Evolutionary conservation across 208 protist genomes (phyloP), one percentile per base, ranked within the genome.

Genomic region (Trypanosoma avium): DNA sequence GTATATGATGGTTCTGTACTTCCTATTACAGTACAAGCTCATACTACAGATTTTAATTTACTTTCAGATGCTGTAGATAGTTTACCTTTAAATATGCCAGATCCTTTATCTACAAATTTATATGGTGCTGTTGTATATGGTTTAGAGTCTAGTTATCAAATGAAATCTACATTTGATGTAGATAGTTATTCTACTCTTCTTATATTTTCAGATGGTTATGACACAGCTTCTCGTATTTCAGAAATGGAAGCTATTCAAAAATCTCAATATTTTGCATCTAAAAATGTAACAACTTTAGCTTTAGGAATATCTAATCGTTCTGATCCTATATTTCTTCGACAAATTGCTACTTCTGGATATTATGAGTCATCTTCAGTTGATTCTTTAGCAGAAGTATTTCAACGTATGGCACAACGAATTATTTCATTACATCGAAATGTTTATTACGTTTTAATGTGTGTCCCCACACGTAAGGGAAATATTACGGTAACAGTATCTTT

Each of bases 21-120:
- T 15, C 60, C 46, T 33, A 47, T 56, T 26, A 65, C 60, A 26
- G 21, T 65, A 10, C 47, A 65, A 48, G n/a, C 60, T 26, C 60
- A 65, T 43, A 52, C 57, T 21, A 65, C 27, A 17, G 47, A 46
- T 47, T 2, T 65, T 57, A 29, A 10, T 12, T 5, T 65, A 0
- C 29, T 65, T 22, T n/a, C 24, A 0, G 22, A 0, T 1, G 45
- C 60, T 1, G 47, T 65, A 7, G 33, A 65, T n/a, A n/a, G 15
- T 15, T 17, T 56, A 2, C 60, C 60, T 13, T 15, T 65, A 13
- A 10, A 0, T 2, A 55, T 55, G 32, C 47, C 60, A 9, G 60
- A 56, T 32, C 60, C 60, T 17, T 40, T 56, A 7, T 56, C 60
- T 6, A 65, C 32, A 3, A 65, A 56, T n/a, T 24, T 65, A 29